Base-by-base conservation (phyloP, 78 protist genomes). In the Dictyostelium capitatum region DNA sequence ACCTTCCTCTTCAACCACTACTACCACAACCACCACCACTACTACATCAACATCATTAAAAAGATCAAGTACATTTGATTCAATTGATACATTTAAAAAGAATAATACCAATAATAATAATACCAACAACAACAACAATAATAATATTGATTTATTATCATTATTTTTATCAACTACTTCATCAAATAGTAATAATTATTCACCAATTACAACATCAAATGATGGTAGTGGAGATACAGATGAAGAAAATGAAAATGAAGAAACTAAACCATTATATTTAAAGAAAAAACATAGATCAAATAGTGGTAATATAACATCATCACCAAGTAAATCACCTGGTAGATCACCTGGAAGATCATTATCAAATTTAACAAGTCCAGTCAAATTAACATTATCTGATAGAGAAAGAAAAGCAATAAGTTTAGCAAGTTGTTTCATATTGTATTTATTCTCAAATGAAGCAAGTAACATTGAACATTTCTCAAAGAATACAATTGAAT, bases 341-440 rank as follows among this genome's bases (percentile, higher is more conserved):
- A n/a, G n/a, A 30, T 56, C 69, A 10, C 10, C 81, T 6, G 43
- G 56, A n/a, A 15, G n/a, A 6, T 47, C 80, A 17, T 10, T 20
- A 75, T 43, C 50, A 72, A 43, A 10, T 7, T 14, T 43, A 72
- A 46, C 37, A 17, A n/a, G 51, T 1, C 5, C 43, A 54, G n/a
- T 64, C 7, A 12, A 64, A 23, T 64, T 10, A 11, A 70, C 43
- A 37, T 79, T 79, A 46, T 56, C 32, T 15, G 41, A 37, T 57
- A 32, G 73, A 37, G 87, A 80, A 67, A 80, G 28, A 53, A 80
- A 47, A 65, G 83, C 62, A 19, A 28, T 77, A 5, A 32, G 11
- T 19, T 28, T 87, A 19, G 70, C 93, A 17, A 59, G 67, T 65
- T 77, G 93, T 37, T 87, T 87, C 41, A 87, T 87, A 3, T 87